phyloP scores from a whole-genome alignment of 2,329 filamentous ascomycete genomes.

The Aspergillus fructus region DNA sequence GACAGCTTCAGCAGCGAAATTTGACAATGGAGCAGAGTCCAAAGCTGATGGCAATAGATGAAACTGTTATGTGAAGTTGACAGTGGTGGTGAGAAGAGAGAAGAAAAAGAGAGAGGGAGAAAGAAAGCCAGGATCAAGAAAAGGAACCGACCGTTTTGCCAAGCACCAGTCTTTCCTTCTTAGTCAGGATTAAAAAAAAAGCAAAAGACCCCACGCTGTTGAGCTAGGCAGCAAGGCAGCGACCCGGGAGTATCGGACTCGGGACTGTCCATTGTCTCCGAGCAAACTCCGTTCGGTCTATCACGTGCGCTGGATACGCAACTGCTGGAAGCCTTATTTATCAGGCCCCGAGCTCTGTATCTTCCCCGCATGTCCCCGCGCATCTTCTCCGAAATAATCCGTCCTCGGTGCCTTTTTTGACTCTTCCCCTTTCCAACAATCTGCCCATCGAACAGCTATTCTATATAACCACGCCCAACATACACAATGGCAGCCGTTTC shows the following conservation, averaged over 20 bases:
- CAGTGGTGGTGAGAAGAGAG: slow-evolving; percentile 17
- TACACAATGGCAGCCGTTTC: slow-evolving; percentile 21
- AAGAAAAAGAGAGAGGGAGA: slow-evolving; percentile 11
- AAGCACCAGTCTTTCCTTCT: slow-evolving; percentile 12
- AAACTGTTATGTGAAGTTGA: slow-evolving; percentile 18
- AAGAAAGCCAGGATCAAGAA: slow-evolving; percentile 21
- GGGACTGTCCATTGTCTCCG: neutral
- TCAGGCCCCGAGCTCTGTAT: neutral
- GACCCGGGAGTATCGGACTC: neutral
- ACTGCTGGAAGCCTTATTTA: neutral
- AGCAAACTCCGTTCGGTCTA: neutral
- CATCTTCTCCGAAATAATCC: neutral
- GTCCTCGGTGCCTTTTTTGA: neutral
- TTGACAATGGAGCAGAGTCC: slow-evolving; percentile 15
- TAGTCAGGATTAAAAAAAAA: slow-evolving; percentile 10
- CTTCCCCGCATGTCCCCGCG: slow-evolving; percentile 5
- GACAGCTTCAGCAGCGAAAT: slow-evolving; percentile 8
- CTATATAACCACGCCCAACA: neutral
- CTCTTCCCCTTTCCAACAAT: neutral
- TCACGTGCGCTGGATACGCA: neutral
- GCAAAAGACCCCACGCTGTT: slow-evolving; percentile 3
- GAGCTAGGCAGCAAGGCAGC: neutral
- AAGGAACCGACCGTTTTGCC: slow-evolving; percentile 23
- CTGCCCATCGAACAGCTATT: neutral
- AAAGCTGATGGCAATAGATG: slow-evolving; percentile 16